Evolutionary conservation across 202 grass and related monocot species (phyloP).

Genomic region (Schoenoplectus triqueter): DNA sequence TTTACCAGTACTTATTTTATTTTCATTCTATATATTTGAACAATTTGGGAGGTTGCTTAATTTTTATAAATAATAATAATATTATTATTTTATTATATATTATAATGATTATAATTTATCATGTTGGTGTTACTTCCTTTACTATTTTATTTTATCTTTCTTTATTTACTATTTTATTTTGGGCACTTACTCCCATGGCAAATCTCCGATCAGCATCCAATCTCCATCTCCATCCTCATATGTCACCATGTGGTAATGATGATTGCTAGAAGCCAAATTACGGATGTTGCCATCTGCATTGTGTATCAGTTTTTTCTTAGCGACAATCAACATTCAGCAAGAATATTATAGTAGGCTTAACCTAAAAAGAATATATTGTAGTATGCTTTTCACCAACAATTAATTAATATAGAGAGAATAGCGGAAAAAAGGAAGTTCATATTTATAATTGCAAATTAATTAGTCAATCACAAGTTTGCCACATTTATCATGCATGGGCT

Average conservation of each 20-base stretch:
- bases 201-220: slow-evolving; percentile 70
- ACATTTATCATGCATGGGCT: not conserved
- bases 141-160: not conserved
- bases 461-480: not conserved
- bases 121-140: not conserved
- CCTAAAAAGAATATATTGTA: too few relatives aligned
- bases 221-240: slow-evolving; percentile 77
- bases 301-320: not conserved
- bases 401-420: not conserved
- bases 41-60: too few relatives aligned
- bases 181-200: slow-evolving; percentile 72
- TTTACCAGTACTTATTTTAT: not conserved
- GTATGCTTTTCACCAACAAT: not conserved
- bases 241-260: slow-evolving; percentile 42
- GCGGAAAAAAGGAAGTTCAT: not conserved
- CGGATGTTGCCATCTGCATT: slow-evolving; percentile 8
- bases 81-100: too few relatives aligned
- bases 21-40: not conserved
- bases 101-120: too few relatives aligned
- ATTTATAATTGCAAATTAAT: not conserved
- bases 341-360: not conserved
- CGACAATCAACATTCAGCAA: not conserved
- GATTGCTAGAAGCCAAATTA: not conserved
- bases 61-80: too few relatives aligned
- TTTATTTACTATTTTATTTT: not conserved